Evolutionary conservation across 2,329 filamentous ascomycete genomes (phyloP).

Genomic region (Pseudogymnoascus sp.): DNA sequence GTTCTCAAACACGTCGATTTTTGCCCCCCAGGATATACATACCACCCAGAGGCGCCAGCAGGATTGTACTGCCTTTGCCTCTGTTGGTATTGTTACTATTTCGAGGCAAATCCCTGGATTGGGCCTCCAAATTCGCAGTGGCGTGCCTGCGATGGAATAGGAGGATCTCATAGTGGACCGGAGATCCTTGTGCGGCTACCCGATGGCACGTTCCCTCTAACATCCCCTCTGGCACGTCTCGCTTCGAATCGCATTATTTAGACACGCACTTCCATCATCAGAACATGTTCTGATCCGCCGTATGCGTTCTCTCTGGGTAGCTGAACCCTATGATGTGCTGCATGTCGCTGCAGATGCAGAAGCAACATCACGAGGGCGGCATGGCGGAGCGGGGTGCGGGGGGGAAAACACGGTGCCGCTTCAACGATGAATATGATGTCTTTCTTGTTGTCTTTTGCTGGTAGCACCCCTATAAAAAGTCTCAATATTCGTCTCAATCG

Average conservation of each 20-base stretch:
- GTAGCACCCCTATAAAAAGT: background rate
- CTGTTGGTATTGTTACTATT: background rate
- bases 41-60: background rate
- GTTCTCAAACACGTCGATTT: background rate
- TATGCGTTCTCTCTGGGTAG: background rate
- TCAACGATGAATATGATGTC: background rate
- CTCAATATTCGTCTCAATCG: conserved; percentile 1
- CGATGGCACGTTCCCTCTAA: background rate
- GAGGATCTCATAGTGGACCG: background rate
- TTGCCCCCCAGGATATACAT: background rate
- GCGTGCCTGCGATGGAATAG: background rate
- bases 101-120: background rate
- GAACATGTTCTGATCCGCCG: background rate
- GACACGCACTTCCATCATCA: background rate
- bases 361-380: background rate
- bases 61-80: background rate
- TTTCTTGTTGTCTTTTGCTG: background rate
- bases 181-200: background rate
- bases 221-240: background rate
- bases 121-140: background rate
- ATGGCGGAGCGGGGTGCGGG: conserved; percentile 2
- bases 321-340: background rate
- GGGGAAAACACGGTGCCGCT: conserved; percentile 1
- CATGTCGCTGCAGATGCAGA: background rate
- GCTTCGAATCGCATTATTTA: background rate